Base-by-base conservation (phyloP, 306 rosid genomes). In the Betula pendula region DNA sequence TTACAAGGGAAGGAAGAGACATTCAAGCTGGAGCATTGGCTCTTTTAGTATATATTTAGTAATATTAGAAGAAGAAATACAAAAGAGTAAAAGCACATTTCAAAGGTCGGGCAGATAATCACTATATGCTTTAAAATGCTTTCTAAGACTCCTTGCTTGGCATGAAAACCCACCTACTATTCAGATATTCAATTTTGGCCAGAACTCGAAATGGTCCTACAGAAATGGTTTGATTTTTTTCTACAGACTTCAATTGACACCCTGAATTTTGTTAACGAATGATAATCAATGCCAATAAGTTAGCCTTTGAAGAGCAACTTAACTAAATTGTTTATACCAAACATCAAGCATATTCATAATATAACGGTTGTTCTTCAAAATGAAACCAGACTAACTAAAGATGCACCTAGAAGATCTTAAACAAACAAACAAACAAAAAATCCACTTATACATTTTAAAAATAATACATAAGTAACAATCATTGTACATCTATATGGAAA, bases 21-120 rank as follows among this genome's bases (percentile, higher is more conserved):
- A 56, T 24, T 24, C 8, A 12, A 56, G 63, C 15, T 56, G 16
- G 6, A 56, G 33, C 63, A 24, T 24, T 20, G 16, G 11, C 25
- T 8, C 24, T 38, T 35, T 4, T 66, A 66, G 27, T 66, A 66
- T 15, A n/a, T 8, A 27, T 27, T 8, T 60, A 13, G 58, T 47
- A 48, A 45, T 31, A 45, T 45, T 45, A 66, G 20, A n/a, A 60
- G 40, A 70, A 66, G 33, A 65, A 51, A 75, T 40, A 66, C 59
- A 77, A 70, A 47, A 27, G 42, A 75, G 48, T 38, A 77, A 31
- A n/a, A 49, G 14, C 47, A 27, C 1, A 62, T 24, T 44, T 43
- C 52, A 50, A 67, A 60, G 22, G 20, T 2, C 25, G 66, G 40
- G 25, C 66, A 59, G 27, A 60, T 15, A 60, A 60, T 27, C 38